Conservation (phyloP, 2,329 filamentous ascomycete species). For the Fusarium tuaranense region DNA sequence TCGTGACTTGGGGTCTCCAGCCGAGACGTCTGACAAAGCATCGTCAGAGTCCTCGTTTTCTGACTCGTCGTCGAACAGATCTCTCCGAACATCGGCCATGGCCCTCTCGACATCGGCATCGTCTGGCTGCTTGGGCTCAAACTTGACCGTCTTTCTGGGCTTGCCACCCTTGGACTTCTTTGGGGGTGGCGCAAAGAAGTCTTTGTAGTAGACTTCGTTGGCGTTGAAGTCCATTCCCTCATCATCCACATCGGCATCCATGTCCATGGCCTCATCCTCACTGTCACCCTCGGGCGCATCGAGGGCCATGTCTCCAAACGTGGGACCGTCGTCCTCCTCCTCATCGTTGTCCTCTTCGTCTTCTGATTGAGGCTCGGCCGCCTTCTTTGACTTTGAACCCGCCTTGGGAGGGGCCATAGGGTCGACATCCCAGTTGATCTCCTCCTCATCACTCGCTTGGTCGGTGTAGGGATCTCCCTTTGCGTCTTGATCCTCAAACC, state of each 20-base stretch:
- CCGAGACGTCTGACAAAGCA: constrained; percentile 73
- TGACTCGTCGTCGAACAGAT: constrained; percentile 86
- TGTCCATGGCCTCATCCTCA: constrained; percentile 70
- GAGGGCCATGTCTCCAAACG: constrained; percentile 83
- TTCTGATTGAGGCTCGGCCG: constrained; percentile 37
- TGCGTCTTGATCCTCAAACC: constrained; percentile 87
- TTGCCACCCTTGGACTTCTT: constrained; percentile 72
- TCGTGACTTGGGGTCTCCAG: constrained; percentile 77
- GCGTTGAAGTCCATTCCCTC: constrained; percentile 77
- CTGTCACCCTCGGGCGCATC: constrained; percentile 77
- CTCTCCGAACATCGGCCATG: constrained; percentile 87
- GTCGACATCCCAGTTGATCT: constrained; percentile 88
- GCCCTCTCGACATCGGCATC: constrained; percentile 81
- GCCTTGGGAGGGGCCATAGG: constrained; percentile 64
- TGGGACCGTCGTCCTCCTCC: constrained; percentile 86
- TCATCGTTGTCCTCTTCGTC: constrained; percentile 71
- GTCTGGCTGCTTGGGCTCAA: constrained; percentile 59
- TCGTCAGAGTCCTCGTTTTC: constrained; percentile 75
- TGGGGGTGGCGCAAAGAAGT: constrained; percentile 92
- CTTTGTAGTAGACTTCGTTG: constrained; percentile 89
- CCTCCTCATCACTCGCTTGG: constrained; percentile 83
- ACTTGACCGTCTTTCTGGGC: constrained; percentile 55
- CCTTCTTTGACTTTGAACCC: constrained; percentile 44
- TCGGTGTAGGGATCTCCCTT: constrained; percentile 81
- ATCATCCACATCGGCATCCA: constrained; percentile 64